Percentiles rank a stretch among this genome's conserved stretches.
These are phyloP conservation scores for Boletus pseudo-olivaceus DNA, from an alignment of 768 basidiomycete genomes.

Conservation along the genomic window DNA sequence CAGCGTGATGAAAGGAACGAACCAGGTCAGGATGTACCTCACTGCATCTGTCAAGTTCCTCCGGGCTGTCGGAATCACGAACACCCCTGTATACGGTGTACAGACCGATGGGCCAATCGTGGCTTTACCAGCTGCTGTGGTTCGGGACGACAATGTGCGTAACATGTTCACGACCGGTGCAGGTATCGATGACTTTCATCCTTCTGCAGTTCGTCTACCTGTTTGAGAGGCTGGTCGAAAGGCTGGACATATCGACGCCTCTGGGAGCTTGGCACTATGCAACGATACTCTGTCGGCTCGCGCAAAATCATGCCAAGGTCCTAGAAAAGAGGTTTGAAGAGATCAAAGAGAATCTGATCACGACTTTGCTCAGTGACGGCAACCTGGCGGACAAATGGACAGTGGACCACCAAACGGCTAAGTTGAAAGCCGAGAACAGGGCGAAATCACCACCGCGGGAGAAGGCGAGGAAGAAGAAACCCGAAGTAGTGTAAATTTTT, in stretches of 20 bases:
- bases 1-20: neutral
- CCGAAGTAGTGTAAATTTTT: too few species aligned
- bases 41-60: slow-evolving; percentile 8
- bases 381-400: neutral
- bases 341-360: neutral
- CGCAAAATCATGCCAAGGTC: neutral
- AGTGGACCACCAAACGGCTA: neutral
- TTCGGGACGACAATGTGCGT: neutral
- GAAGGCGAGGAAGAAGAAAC: too few species aligned
- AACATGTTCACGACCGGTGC: too few species aligned
- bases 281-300: slow-evolving; percentile 7
- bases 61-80: neutral
- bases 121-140: neutral
- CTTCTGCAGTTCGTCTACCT: neutral
- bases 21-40: slow-evolving; percentile 7
- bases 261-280: slow-evolving; percentile 10
- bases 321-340: neutral
- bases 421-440: neutral
- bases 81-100: slow-evolving; percentile 2
- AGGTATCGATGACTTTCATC: neutral
- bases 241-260: slow-evolving; percentile 2
- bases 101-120: slow-evolving; percentile 4
- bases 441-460: neutral
- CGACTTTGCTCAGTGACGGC: neutral
- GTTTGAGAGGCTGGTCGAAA: slow-evolving; percentile 4